Evolutionary conservation across 805 yeast species (phyloP), one percentile per base, ranked within the genome.

Genomic region (Zygoascus ofunaensis): DNA sequence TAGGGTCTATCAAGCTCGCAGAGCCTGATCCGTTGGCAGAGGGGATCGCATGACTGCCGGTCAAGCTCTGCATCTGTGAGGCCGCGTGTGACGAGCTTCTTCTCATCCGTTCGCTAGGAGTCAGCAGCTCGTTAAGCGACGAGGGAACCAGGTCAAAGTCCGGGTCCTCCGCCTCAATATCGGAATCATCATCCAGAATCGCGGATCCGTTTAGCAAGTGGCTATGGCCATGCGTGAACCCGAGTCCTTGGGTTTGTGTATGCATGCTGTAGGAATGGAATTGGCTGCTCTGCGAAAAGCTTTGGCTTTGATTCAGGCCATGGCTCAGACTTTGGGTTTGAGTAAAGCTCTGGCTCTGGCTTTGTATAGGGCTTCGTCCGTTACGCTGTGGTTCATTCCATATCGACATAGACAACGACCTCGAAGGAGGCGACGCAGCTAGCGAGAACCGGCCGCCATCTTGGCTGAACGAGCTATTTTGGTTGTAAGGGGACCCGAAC

Each of bases 91-190:
- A 12, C 3, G 53, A 50, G 4, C 44, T 44, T 21, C 51, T 34
- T 38, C 95, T 71, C 53, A 80, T 68, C 18, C 82, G 62, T 58
- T 87, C 95, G 52, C 77, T 83, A 0, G 94, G 94, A 0, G 94
- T 85, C 40, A 89, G 65, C 41, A 87, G 66, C 51, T 86, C 95
- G n/a, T 80, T 75, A 33, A 87, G 64, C 23, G 89, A 76, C 4
- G 81, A 78, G 1, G 97, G 97, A 3, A 87, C 82, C 53, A 77
- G 82, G 57, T 84, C 94, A 26, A 26, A 26, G 51, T 84, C 89
- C 39, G 75, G 84, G 57, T 65, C 74, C 4, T 71, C 64, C 32
- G 61, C 63, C 40, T 55, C 64, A 30, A 59, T 71, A 47, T 72
- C 75, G 37, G 69, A 74, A n/a, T 49, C 70, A 39, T 68, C 71